Evolutionary conservation across 192 early-diverging fungal species (phyloP), one percentile per base, ranked within the genome.

Genomic region (Backusella liffmaniae): DNA sequence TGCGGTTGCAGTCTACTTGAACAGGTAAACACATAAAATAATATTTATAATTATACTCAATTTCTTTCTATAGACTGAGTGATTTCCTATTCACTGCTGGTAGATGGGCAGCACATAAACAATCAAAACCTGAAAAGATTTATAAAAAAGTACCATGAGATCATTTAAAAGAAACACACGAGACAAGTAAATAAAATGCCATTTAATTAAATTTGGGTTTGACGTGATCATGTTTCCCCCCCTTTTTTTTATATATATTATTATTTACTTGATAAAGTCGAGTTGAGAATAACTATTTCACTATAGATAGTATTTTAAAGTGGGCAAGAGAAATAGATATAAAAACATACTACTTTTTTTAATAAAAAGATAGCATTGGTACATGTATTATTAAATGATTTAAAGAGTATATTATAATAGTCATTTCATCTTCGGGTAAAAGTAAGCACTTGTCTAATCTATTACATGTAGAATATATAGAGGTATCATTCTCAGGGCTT

Each of bases 1-100:
- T 26, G 84, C 84, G 65, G 87, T 89, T 9, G 88, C 74, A 66
- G 87, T 90, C 76, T 96, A 93, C 73, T 72, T 96, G 23, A 95
- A 96, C 79, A 76, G 93, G 32, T 32, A 32, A 32, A 26, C 26
- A 26, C 26, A 26, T 26, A 26, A 26, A 26, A 26, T 26, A 0
- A 26, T 26, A 26, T 26, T 26, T 26, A 86, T 87, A 72, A 32
- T 78, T 79, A 13, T 71, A 80, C 9, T 16, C 16, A 29, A 8
- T 44, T 23, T 68, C 18, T 73, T 8, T 66, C 32, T 32, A 32
- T 78, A 88, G 89, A 9, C 85, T 98, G 73, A 95, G 94, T 81
- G 97, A 98, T 73, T 98, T 92, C 72, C 74, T 98, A 62, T 98
- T 98, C 82, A 92, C 89, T 21, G 96, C 96, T 9, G 96, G 95